phyloP scores from a whole-genome alignment of 1,139 yeast species.

The Taphrina wiesneri region DNA sequence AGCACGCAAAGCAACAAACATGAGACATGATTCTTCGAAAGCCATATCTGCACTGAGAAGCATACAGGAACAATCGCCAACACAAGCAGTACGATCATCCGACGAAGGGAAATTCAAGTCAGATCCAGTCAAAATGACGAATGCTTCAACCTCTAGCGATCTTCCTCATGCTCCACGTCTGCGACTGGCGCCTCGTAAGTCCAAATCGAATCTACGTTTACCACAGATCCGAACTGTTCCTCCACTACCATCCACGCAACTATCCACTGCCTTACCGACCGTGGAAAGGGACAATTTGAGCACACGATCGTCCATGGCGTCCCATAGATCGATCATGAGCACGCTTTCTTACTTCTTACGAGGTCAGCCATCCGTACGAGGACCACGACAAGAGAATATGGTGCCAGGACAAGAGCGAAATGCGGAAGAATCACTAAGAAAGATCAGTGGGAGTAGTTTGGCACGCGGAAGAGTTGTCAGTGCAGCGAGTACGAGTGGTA shows the following conservation, averaged over 20 bases:
- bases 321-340: constrained; percentile 12
- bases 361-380: not conserved
- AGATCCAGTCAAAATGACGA: not conserved
- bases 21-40: not conserved
- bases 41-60: not conserved
- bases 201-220: constrained; percentile 5
- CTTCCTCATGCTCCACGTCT: constrained; percentile 4
- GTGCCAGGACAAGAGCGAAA: not conserved
- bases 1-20: not conserved
- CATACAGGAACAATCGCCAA: constrained; percentile 11
- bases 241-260: constrained; percentile 18
- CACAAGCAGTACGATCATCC: not conserved
- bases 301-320: constrained; percentile 20
- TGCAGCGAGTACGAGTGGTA: not conserved
- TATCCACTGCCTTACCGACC: constrained; percentile 1
- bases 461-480: not conserved
- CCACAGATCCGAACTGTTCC: constrained; percentile 9
- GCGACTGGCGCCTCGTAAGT: constrained; percentile 17
- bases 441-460: constrained; percentile 14
- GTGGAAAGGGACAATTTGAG: constrained; percentile 20
- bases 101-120: not conserved
- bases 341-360: constrained; percentile 5
- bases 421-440: constrained; percentile 4
- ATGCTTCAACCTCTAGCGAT: too few relatives aligned
- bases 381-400: not conserved